Conservation (phyloP, 352 stramenopile species). For the Thraustotheca clavata region DNA sequence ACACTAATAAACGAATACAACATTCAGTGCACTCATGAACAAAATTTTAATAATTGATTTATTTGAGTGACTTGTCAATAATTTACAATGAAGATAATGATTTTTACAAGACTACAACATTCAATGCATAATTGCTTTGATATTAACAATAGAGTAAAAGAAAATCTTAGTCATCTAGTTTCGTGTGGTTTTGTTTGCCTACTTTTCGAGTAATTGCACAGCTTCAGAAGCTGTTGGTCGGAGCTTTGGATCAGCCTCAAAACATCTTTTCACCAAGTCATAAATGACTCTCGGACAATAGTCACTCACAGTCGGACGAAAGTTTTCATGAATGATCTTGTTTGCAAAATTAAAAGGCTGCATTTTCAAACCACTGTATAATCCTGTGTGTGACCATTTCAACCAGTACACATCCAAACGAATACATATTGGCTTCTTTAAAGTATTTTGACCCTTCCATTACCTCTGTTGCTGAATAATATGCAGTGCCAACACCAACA, state of each 20-base stretch:
- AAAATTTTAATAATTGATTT: too few species aligned
- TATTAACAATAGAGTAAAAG: too few species aligned
- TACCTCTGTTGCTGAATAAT: constrained; percentile 11
- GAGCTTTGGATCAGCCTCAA: neutral
- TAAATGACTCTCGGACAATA: constrained; percentile 1
- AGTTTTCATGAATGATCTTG: constrained; percentile 13
- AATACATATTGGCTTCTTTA: constrained; percentile 8
- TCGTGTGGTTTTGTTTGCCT: too few species aligned
- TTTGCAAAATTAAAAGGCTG: neutral
- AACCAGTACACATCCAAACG: constrained; percentile 25
- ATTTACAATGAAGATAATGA: too few species aligned
- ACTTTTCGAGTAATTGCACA: too few species aligned
- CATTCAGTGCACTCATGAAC: too few species aligned
- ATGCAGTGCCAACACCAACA: constrained; percentile 3
- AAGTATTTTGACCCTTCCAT: constrained; percentile 15
- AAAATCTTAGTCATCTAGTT: too few species aligned
- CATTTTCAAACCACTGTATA: constrained; percentile 31
- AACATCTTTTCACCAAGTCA: constrained; percentile 1
- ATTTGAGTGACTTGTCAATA: too few species aligned
- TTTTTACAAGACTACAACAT: too few species aligned
- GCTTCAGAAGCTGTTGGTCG: constrained; percentile 12
- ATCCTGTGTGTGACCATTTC: constrained; percentile 46
- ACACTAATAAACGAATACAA: too few species aligned
- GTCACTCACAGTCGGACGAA: neutral
- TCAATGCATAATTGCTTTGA: too few species aligned